Evolutionary conservation across 768 basidiomycete genomes (phyloP).

Genomic region (Ramaria sp.): DNA sequence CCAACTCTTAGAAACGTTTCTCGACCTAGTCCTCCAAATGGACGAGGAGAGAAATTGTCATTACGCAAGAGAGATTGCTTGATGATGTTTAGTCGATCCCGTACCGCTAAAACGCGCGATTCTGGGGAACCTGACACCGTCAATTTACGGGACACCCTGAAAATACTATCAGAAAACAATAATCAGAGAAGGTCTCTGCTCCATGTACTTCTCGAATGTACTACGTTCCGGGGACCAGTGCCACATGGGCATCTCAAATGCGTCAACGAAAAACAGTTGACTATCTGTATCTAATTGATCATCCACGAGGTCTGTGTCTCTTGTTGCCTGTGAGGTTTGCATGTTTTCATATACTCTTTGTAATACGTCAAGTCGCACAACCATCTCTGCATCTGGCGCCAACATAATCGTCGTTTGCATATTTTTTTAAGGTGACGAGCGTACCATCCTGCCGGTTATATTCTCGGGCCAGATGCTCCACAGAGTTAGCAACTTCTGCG

Average conservation of each 20-base stretch:
- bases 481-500: conserved; percentile 56
- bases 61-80: conserved; percentile 89
- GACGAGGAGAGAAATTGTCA: conserved; percentile 93
- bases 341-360: conserved; percentile 64
- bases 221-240: conserved; percentile 80
- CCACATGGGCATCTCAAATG: conserved; percentile 95
- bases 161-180: conserved; percentile 4
- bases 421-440: conserved; percentile 9
- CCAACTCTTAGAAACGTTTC: conserved; percentile 80
- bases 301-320: conserved; percentile 28
- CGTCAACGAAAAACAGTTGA: conserved; percentile 75
- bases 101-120: conserved; percentile 64
- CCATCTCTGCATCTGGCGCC: conserved; percentile 63
- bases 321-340: conserved; percentile 50
- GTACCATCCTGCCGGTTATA: conserved; percentile 85
- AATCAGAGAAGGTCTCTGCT: not conserved
- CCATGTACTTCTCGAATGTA: conserved; percentile 73
- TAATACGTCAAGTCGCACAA: conserved; percentile 59
- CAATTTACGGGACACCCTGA: conserved; percentile 41
- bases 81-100: conserved; percentile 84
- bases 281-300: conserved; percentile 69
- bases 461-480: conserved; percentile 75
- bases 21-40: conserved; percentile 60
- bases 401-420: not conserved
- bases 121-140: conserved; percentile 79